These are phyloP conservation scores for Lentinula raphanica DNA, from an alignment of 768 basidiomycete genomes.

Conservation along the genomic window DNA sequence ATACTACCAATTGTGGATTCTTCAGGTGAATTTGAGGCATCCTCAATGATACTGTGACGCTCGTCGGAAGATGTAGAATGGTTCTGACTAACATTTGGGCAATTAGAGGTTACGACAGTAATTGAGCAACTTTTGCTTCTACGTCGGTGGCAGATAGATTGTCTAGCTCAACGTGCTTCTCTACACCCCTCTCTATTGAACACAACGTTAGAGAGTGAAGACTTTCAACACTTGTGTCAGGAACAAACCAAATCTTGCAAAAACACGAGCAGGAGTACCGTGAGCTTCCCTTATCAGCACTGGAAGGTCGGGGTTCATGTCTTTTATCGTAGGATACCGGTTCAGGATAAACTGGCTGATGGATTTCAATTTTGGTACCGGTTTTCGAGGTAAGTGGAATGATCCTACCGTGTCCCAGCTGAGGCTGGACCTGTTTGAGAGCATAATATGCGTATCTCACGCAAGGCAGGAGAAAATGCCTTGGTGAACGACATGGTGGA, in stretches of 20 bases:
- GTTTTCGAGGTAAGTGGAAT: neutral
- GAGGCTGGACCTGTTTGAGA: slow-evolving; percentile 76
- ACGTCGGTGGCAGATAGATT: slow-evolving; percentile 69
- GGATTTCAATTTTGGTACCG: slow-evolving; percentile 1
- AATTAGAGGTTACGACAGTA: slow-evolving; percentile 35
- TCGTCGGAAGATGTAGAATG: too few species aligned
- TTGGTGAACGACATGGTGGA: slow-evolving; percentile 59
- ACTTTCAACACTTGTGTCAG: slow-evolving; percentile 10
- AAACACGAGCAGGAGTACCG: slow-evolving; percentile 75
- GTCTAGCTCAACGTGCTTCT: slow-evolving; percentile 78
- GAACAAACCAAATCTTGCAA: slow-evolving; percentile 78
- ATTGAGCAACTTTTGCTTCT: slow-evolving; percentile 59
- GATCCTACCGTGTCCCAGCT: slow-evolving; percentile 73
- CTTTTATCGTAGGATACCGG: slow-evolving; percentile 70
- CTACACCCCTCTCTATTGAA: slow-evolving; percentile 69
- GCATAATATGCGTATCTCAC: slow-evolving; percentile 76
- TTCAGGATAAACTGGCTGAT: slow-evolving; percentile 76
- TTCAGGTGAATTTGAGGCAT: too few species aligned
- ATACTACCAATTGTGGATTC: too few species aligned
- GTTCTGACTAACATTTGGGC: neutral
- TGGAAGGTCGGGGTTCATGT: slow-evolving; percentile 83
- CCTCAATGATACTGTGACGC: too few species aligned
- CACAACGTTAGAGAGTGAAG: slow-evolving; percentile 9
- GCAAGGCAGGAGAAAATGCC: slow-evolving; percentile 69
- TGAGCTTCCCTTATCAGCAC: slow-evolving; percentile 75